A percentile compares a stretch with the other conserved stretches of the same genome.
phyloP scores from a whole-genome alignment of 2,329 filamentous ascomycete species.

The Pseudogymnoascus sp. region DNA sequence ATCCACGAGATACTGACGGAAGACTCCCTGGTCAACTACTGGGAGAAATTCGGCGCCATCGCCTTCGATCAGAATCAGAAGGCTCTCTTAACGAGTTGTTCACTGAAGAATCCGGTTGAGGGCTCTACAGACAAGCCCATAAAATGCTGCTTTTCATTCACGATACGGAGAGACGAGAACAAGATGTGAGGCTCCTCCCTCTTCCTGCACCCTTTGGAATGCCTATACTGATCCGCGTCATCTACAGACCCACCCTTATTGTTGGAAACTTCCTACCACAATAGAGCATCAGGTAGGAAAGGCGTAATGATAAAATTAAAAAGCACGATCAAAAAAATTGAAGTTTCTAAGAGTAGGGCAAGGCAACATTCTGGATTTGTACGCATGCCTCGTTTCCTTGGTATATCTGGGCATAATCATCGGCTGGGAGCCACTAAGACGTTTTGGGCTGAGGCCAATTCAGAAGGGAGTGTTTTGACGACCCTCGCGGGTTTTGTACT shows the following conservation, averaged over 20 bases:
- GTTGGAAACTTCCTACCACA: slow-evolving; percentile 95
- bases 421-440: slow-evolving; percentile 15
- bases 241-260: slow-evolving; percentile 74
- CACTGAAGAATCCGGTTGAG: slow-evolving; percentile 72
- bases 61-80: slow-evolving; percentile 93
- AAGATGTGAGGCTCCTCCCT: slow-evolving; percentile 66
- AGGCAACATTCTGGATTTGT: not conserved
- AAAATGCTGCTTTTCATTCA: slow-evolving; percentile 96
- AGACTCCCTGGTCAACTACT: slow-evolving; percentile 90
- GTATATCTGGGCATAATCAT: slow-evolving; percentile 13
- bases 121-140: slow-evolving; percentile 64
- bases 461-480: slow-evolving; percentile 10
- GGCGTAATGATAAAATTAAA: not conserved
- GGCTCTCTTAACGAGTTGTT: slow-evolving; percentile 88
- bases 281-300: slow-evolving; percentile 34
- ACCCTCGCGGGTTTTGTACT: slow-evolving; percentile 14
- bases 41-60: slow-evolving; percentile 98
- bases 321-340: not conserved
- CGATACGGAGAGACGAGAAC: slow-evolving; percentile 87
- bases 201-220: not conserved
- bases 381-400: not conserved
- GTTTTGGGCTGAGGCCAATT: slow-evolving; percentile 15
- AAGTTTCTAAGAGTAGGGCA: not conserved
- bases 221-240: slow-evolving; percentile 27
- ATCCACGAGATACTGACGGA: slow-evolving; percentile 94